Conservation (phyloP, 768 basidiomycete genomes). For the Boletus pseudopeckii region DNA sequence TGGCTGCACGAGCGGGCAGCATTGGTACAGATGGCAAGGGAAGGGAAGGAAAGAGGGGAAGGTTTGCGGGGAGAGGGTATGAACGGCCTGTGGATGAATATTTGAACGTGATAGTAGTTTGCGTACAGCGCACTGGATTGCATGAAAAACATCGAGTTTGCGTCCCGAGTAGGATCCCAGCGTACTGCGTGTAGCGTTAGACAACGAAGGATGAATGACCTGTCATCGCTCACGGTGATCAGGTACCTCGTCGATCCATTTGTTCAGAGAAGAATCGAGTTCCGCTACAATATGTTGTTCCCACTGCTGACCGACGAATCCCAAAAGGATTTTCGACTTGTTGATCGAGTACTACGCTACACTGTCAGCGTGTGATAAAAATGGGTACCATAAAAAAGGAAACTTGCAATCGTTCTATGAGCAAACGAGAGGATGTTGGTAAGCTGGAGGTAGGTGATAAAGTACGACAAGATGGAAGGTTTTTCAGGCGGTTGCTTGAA, state of each 20-base stretch:
- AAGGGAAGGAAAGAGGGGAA: conserved; percentile 47
- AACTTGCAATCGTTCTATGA: conserved; percentile 56
- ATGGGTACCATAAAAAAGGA: not conserved
- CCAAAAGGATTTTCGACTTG: conserved; percentile 52
- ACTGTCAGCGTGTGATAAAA: not conserved
- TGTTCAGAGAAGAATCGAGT: conserved; percentile 71
- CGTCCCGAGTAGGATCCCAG: conserved; percentile 43
- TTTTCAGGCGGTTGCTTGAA: conserved; percentile 64
- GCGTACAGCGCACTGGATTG: conserved; percentile 52
- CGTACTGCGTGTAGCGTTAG: conserved; percentile 30
- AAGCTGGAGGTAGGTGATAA: conserved; percentile 53
- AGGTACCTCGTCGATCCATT: conserved; percentile 75
- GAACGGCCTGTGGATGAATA: conserved; percentile 76
- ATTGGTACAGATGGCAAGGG: conserved; percentile 83
- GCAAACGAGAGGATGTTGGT: conserved; percentile 61
- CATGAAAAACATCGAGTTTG: conserved; percentile 36
- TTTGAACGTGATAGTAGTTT: conserved; percentile 56
- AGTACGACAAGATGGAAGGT: conserved; percentile 52
- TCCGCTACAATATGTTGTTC: conserved; percentile 66
- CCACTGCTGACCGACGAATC: conserved; percentile 50
- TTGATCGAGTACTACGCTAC: conserved; percentile 64
- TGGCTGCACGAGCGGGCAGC: conserved; percentile 74
- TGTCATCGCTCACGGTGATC: conserved; percentile 29
- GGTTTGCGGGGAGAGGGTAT: conserved; percentile 62
- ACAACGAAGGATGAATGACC: not conserved